Conservation (phyloP, 768 basidiomycete species). For the Calocera cornea region DNA sequence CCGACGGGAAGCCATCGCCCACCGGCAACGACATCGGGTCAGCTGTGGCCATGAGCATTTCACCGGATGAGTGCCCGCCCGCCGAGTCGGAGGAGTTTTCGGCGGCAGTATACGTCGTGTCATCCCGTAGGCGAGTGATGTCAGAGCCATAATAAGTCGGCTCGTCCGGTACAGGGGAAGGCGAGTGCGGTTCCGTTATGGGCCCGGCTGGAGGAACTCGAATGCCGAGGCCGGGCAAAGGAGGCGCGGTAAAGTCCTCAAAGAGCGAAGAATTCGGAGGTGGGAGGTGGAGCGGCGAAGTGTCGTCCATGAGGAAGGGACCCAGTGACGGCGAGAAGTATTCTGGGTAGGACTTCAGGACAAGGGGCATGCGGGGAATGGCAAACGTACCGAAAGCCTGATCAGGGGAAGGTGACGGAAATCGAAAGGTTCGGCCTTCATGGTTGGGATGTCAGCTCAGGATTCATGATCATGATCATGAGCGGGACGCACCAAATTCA, state of each 20-base stretch:
- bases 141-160: not conserved
- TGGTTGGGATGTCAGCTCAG: not conserved
- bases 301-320: not conserved
- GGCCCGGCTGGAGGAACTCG: not conserved
- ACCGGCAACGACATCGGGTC: not conserved
- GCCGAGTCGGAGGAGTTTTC: not conserved
- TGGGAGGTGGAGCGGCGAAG: not conserved
- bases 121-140: not conserved
- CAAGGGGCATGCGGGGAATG: too few species aligned
- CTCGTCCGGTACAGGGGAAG: not conserved
- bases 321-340: not conserved
- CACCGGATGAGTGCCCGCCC: not conserved
- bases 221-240: not conserved
- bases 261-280: not conserved
- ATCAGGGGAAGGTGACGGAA: not conserved
- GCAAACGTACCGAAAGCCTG: not conserved
- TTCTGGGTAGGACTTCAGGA: too few species aligned
- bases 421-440: not conserved
- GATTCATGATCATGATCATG: slow-evolving; percentile 1
- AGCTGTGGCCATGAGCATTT: not conserved
- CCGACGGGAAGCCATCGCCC: not conserved
- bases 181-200: not conserved
- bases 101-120: not conserved
- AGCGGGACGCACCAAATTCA: not conserved
- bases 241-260: not conserved